These are phyloP conservation scores for Leccinum uliginosum DNA, from an alignment of 768 basidiomycete genomes.

Conservation along the genomic window DNA sequence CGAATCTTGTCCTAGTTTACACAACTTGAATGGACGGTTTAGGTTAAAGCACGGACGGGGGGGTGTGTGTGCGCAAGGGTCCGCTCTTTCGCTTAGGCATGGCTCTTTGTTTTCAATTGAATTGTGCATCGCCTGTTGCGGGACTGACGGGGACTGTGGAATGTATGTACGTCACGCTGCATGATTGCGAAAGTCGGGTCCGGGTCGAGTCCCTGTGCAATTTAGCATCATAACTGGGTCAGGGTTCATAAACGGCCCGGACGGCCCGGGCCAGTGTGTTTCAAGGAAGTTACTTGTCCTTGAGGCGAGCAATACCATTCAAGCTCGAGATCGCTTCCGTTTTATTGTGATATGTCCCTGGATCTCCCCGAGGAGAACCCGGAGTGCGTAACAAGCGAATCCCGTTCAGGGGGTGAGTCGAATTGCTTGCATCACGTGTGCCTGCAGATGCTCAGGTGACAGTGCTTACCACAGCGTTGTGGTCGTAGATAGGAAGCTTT, in stretches of 20 bases:
- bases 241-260: neutral
- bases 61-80: neutral
- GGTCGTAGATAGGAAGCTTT: neutral
- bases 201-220: neutral
- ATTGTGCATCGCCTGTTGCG: neutral
- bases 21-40: neutral
- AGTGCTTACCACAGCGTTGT: neutral
- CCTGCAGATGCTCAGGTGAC: too few species aligned
- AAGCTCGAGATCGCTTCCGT: neutral
- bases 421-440: neutral
- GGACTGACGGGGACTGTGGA: too few species aligned
- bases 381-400: neutral
- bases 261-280: neutral
- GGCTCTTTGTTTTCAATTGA: neutral
- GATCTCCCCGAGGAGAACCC: conserved; percentile 10
- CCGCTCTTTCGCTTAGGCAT: neutral
- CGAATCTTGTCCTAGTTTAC: neutral
- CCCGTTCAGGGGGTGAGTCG: neutral
- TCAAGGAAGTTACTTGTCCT: neutral
- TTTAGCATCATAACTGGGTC: neutral
- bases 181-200: neutral
- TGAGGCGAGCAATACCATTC: neutral
- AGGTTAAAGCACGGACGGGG: neutral
- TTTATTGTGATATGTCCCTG: neutral
- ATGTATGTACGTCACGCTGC: neutral